Conservation (phyloP, 805 yeast genomes). For the Maudiozyma saulgeensis region DNA sequence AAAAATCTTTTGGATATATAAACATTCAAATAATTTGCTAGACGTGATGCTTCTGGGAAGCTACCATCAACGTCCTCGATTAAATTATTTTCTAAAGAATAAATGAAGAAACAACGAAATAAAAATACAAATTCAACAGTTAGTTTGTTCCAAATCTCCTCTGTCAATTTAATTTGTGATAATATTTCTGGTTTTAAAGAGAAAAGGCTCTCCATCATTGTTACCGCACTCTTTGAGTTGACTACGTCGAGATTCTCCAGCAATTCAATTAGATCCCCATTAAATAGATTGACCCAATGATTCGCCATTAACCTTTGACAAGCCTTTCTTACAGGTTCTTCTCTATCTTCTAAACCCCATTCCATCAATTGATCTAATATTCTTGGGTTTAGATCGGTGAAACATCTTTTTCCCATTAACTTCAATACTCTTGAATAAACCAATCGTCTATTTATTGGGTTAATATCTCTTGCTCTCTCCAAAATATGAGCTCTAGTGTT, state of each 20-base stretch:
- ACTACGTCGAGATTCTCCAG: conserved; percentile 63
- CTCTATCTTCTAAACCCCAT: conserved; percentile 88
- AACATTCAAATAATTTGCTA: conserved; percentile 49
- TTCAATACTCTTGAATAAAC: conserved; percentile 62
- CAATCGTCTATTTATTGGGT: conserved; percentile 59
- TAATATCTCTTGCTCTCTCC: conserved; percentile 77
- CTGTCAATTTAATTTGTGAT: conserved; percentile 48
- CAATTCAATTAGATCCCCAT: conserved; percentile 63
- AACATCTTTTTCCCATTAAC: conserved; percentile 54
- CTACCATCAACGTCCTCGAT: conserved; percentile 50
- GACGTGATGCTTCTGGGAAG: conserved; percentile 70
- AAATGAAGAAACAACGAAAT: conserved; percentile 54
- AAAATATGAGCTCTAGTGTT: conserved; percentile 49
- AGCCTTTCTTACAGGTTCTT: conserved; percentile 58
- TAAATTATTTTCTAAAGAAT: conserved; percentile 47
- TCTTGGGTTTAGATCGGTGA: conserved; percentile 24
- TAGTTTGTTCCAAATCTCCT: conserved; percentile 57
- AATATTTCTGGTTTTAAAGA: conserved; percentile 54
- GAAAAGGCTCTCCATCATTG: conserved; percentile 57
- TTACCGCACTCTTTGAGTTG: conserved; percentile 56
- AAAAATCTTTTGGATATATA: conserved; percentile 43
- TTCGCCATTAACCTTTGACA: conserved; percentile 60
- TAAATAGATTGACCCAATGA: conserved; percentile 61
- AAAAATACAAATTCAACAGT: conserved; percentile 70
- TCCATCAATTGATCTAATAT: conserved; percentile 57